Evolutionary conservation across 345 rosid species (phyloP).

Genomic region (Trapa bicornis): DNA sequence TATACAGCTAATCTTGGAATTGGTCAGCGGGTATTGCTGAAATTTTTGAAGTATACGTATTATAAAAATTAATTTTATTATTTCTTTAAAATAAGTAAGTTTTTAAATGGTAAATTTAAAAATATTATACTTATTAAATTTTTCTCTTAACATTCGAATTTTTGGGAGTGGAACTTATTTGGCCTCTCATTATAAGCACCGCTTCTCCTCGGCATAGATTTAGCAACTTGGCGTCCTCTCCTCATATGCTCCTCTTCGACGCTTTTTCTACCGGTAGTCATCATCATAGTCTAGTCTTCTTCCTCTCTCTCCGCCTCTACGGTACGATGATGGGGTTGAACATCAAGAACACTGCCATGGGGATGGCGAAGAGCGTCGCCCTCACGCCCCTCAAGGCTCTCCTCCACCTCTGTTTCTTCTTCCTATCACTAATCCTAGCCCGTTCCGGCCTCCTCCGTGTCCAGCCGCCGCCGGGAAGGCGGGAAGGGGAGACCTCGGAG

Average conservation of each 20-base stretch:
- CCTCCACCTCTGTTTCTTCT: conserved; percentile 9
- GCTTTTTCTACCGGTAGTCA: no score
- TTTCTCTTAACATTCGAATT: no score
- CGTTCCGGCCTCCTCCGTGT: conserved; percentile 19
- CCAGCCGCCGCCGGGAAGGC: background rate
- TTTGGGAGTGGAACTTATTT: background rate
- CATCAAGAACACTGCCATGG: conserved; percentile 7
- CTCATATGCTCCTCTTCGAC: background rate
- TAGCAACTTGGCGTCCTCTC: no score
- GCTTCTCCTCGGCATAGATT: background rate
- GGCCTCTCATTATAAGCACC: background rate
- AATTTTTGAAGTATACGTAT: no score
- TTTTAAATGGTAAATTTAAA: no score
- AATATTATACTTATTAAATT: no score
- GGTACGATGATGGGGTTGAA: conserved; percentile 7
- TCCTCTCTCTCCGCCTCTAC: background rate
- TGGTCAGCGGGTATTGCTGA: no score
- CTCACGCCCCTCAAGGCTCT: conserved; percentile 11
- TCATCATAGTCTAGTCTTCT: no score
- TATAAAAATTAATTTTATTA: no score
- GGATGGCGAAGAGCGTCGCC: conserved; percentile 13
- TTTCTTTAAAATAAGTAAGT: no score
- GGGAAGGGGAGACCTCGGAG: background rate
- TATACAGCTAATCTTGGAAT: no score
- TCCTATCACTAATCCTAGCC: conserved; percentile 6